Percentiles rank a stretch among this genome's conserved stretches.
These are phyloP conservation scores for Houttuynia cordata DNA, from an alignment of 164 flowering plant species.

Conservation along the genomic window DNA sequence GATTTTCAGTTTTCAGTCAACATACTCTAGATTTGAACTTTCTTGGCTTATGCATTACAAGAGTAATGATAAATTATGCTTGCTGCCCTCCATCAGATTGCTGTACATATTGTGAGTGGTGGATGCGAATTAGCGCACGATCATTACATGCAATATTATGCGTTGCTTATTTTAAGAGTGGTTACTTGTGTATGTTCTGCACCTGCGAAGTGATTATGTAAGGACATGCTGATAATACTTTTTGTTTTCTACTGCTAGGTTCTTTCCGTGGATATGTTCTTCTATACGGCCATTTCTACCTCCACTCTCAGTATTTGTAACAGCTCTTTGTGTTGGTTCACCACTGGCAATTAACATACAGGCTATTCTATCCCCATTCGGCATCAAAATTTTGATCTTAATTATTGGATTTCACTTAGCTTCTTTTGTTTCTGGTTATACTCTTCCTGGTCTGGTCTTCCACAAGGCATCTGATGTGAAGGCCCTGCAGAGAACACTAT, in stretches of 20 bases:
- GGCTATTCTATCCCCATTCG: slow-evolving; percentile 75
- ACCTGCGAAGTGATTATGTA: neutral
- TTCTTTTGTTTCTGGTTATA: slow-evolving; percentile 68
- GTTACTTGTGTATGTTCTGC: neutral
- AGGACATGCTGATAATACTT: neutral
- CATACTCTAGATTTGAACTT: no score
- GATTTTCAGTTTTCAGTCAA: no score
- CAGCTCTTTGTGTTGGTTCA: slow-evolving; percentile 91
- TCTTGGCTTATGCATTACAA: no score
- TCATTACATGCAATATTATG: neutral
- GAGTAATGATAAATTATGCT: no score
- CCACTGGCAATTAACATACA: slow-evolving; percentile 79
- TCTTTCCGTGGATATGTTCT: slow-evolving; percentile 50
- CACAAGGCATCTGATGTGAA: slow-evolving; percentile 48
- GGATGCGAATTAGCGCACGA: no score
- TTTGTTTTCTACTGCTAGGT: slow-evolving; percentile 30
- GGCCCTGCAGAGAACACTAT: slow-evolving; percentile 76
- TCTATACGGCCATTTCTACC: slow-evolving; percentile 81
- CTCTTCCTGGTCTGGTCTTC: slow-evolving; percentile 50
- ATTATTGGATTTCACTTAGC: slow-evolving; percentile 62
- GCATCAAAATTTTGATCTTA: slow-evolving; percentile 48
- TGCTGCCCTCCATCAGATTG: no score
- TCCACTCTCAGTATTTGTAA: slow-evolving; percentile 78
- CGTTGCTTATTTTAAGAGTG: neutral
- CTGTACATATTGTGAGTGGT: no score